Percentiles rank a stretch among this genome's conserved stretches.
Conservation (phyloP, 345 rosid species). For the Eucalyptus guilfoylei region DNA sequence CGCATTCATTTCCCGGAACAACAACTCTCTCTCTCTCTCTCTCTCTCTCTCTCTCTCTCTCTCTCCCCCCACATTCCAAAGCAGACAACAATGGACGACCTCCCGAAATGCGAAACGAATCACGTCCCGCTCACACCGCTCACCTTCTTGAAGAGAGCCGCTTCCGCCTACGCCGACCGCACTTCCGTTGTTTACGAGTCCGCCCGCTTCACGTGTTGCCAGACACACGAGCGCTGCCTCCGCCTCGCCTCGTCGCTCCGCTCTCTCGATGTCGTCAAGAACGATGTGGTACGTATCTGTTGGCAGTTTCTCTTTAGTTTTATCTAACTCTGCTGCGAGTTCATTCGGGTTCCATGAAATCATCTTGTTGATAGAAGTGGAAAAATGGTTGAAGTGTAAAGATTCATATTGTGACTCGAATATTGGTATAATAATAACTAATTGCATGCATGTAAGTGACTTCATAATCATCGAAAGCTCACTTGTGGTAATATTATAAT, state of each 20-base stretch:
- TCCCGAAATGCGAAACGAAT: slow-evolving; percentile 50
- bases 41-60: background rate
- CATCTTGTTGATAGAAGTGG: background rate
- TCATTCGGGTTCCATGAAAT: background rate
- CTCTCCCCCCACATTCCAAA: background rate
- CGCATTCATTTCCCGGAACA: background rate
- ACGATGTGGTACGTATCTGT: slow-evolving; percentile 32
- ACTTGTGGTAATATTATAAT: background rate
- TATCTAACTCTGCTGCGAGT: background rate
- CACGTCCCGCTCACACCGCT: slow-evolving; percentile 48
- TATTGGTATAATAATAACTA: background rate
- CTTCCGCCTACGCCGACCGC: slow-evolving; percentile 27
- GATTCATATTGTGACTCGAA: background rate
- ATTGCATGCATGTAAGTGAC: background rate
- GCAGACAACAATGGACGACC: slow-evolving; percentile 21
- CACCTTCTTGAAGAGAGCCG: slow-evolving; percentile 53
- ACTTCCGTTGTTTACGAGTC: slow-evolving; percentile 42
- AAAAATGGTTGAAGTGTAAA: background rate
- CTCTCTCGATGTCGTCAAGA: slow-evolving; percentile 23
- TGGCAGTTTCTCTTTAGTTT: background rate
- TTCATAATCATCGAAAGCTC: background rate
- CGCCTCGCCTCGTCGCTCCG: slow-evolving; percentile 51
- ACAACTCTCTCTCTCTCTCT: background rate
- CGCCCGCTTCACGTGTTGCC: slow-evolving; percentile 46
- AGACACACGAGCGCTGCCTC: slow-evolving; percentile 47